Evolutionary conservation across 805 yeast species (phyloP).

Genomic region (Kuraishia piskuri): DNA sequence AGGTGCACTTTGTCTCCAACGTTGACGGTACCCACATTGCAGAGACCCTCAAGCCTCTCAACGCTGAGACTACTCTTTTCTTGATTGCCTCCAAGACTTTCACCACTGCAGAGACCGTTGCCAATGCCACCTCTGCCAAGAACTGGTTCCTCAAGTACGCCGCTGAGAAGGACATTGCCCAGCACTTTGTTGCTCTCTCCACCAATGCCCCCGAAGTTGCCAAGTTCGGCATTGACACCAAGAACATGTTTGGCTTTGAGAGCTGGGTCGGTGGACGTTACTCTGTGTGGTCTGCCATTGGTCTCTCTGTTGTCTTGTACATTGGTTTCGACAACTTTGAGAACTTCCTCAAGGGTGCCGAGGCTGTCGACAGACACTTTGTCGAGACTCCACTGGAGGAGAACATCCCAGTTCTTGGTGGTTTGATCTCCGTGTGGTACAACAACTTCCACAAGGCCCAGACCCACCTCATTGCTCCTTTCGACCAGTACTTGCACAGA

Average conservation of each 20-base stretch:
- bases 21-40: slow-evolving; percentile 98
- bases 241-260: slow-evolving; percentile 97
- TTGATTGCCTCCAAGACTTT: slow-evolving; percentile 94
- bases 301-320: slow-evolving; percentile 89
- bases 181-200: slow-evolving; percentile 95
- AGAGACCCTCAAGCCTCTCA: slow-evolving; percentile 69
- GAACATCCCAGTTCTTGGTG: slow-evolving; percentile 92
- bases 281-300: slow-evolving; percentile 99
- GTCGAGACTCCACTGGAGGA: slow-evolving; percentile 72
- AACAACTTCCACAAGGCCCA: slow-evolving; percentile 97
- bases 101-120: slow-evolving; percentile 97
- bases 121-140: slow-evolving; percentile 95
- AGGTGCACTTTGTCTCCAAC: slow-evolving; percentile 92
- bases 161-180: slow-evolving; percentile 61
- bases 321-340: slow-evolving; percentile 94
- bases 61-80: slow-evolving; percentile 90
- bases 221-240: slow-evolving; percentile 94
- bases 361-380: slow-evolving; percentile 93
- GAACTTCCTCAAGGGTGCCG: slow-evolving; percentile 91
- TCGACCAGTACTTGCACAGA: slow-evolving; percentile 97
- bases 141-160: slow-evolving; percentile 78
- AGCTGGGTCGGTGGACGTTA: slow-evolving; percentile 99
- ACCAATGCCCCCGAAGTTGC: slow-evolving; percentile 88
- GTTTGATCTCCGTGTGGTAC: slow-evolving; percentile 94
- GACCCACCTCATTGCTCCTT: slow-evolving; percentile 97